phyloP scores from a whole-genome alignment of 2,329 filamentous ascomycete genomes.

The Capronia coronata region DNA sequence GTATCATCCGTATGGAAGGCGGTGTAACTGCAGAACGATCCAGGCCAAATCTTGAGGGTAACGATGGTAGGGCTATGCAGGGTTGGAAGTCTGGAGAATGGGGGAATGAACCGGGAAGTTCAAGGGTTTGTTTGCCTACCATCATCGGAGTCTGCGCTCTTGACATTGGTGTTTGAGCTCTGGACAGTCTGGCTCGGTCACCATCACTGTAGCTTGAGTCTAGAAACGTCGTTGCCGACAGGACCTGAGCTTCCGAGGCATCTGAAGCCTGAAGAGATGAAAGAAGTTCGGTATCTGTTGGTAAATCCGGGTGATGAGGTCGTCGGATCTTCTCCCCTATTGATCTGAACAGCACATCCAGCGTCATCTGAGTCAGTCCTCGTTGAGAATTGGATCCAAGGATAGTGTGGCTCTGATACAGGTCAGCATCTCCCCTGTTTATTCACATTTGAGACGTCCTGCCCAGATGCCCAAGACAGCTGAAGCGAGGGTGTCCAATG shows the following conservation, averaged over 20 bases:
- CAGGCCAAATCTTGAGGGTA: constrained; percentile 1
- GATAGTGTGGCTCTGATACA: constrained; percentile 79
- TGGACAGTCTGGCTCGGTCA: constrained; percentile 55
- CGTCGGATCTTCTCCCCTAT: constrained; percentile 67
- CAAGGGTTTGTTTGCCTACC: constrained; percentile 38
- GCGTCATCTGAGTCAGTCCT: constrained; percentile 81
- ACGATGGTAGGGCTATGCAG: neutral
- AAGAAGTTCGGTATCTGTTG: constrained; percentile 55
- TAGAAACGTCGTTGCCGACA: constrained; percentile 67
- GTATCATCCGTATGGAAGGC: constrained; percentile 3
- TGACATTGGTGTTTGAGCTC: constrained; percentile 62
- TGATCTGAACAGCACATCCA: constrained; percentile 83
- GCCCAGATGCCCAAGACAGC: too few relatives aligned
- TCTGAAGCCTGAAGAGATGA: constrained; percentile 71
- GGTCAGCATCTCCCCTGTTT: neutral
- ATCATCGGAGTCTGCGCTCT: constrained; percentile 41
- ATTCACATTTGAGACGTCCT: neutral
- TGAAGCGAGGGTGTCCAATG: too few relatives aligned
- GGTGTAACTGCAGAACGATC: constrained; percentile 8
- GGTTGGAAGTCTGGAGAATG: constrained; percentile 3
- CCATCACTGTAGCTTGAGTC: constrained; percentile 67
- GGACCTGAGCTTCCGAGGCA: constrained; percentile 70
- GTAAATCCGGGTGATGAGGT: constrained; percentile 40
- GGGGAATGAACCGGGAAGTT: constrained; percentile 29
- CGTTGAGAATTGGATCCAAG: constrained; percentile 80